phyloP scores from a whole-genome alignment of 2,329 filamentous ascomycete species.

The Colletotrichum coccodes region DNA sequence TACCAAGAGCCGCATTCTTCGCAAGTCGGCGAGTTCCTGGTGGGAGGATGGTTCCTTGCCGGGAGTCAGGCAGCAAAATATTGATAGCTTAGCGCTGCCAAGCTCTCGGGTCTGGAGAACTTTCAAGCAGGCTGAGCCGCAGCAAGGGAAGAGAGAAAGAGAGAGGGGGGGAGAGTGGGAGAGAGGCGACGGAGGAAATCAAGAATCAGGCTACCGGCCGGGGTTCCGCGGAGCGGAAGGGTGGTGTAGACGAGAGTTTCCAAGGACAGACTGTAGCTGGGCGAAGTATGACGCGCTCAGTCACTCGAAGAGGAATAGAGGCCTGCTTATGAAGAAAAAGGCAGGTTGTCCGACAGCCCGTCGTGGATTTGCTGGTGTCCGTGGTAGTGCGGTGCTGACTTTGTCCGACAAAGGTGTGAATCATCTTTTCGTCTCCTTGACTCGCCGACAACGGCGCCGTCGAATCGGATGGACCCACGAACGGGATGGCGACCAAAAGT shows the following conservation, averaged over 20 bases:
- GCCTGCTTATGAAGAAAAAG: background rate
- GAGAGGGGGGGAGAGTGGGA: background rate
- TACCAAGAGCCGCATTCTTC: conserved; percentile 32
- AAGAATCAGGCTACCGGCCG: conserved; percentile 14
- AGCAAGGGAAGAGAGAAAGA: background rate
- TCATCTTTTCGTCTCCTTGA: background rate
- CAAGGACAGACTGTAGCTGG: conserved; percentile 11
- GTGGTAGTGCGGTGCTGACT: conserved; percentile 15
- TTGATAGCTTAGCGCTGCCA: background rate
- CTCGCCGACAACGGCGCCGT: conserved; percentile 9
- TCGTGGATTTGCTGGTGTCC: background rate
- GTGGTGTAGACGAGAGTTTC: background rate
- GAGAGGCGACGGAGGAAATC: background rate
- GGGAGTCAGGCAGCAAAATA: background rate
- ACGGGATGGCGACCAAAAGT: background rate
- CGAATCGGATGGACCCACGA: conserved; percentile 16
- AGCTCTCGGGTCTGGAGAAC: background rate
- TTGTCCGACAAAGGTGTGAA: conserved; percentile 19
- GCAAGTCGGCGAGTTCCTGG: conserved; percentile 20
- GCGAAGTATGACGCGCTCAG: conserved; percentile 11
- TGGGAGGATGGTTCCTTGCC: background rate
- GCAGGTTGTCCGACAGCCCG: background rate
- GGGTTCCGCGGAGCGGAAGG: conserved; percentile 10
- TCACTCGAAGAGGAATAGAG: conserved; percentile 1
- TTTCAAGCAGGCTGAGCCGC: background rate